Base-by-base conservation (phyloP, 192 early-diverging fungal species). In the Ambispora gerdemannii region DNA sequence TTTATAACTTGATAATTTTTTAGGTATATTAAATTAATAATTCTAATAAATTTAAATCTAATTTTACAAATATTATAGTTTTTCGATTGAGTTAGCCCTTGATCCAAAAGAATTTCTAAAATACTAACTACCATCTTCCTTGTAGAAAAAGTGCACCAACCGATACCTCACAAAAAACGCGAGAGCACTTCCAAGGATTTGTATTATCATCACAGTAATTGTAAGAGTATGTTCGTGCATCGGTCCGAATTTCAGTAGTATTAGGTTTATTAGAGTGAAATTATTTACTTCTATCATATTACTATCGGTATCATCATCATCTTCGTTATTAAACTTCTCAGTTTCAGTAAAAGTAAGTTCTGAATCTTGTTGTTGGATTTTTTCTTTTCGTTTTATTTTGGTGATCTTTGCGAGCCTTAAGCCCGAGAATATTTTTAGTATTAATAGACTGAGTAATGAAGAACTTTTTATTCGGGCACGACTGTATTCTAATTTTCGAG, bases 201-300 rank as follows among this genome's bases (percentile, higher is more conserved):
- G 96, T 11, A 93, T 69, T 33, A 83, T 47, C 50, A 93, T 77
- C 1, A 98, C 80, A 3, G 77, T 55, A 24, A 79, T 69, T 31
- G 86, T 85, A 50, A 81, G 76, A 69, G 77, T 86, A 59, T 58
- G 77, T 74, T 98, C 97, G 19, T 77, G 78, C 73, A 93, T 83
- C 0, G 90, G 92, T 4, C 89, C 91, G 33, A 83, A 70, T 74
- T 82, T 82, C 25, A 96, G 84, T n/a, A 99, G 80, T 61, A 98
- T 76, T 19, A 95, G 74, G 72, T 98, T 99, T 25, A 99, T 82
- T 30, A 99, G 74, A 0, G 97, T 99, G 34, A 99, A 81, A 74
- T 99, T 99, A 71, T 89, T 97, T 76, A 87, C 82, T 60, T 86
- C 84, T 19, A 88, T 47, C 0, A 80, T 75, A 27, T 49, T 62